Percentiles rank a stretch among this genome's conserved stretches.
phyloP scores from a whole-genome alignment of 805 yeast species.

The Blastobotrys americana region DNA sequence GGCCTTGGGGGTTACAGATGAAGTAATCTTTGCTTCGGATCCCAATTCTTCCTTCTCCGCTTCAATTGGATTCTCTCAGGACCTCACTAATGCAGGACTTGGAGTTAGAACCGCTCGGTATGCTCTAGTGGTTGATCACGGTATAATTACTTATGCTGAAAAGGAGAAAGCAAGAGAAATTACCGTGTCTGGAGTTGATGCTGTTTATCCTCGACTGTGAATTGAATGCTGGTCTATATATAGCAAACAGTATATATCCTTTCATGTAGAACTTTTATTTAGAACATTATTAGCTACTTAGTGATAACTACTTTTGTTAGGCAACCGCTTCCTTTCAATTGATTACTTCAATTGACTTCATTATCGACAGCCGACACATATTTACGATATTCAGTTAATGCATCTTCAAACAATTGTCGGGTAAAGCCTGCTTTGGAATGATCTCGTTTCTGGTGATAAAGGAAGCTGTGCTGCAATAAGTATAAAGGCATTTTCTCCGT shows the following conservation, averaged over 20 bases:
- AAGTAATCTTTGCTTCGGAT: conserved; percentile 56
- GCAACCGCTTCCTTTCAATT: no score
- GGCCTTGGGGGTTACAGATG: conserved; percentile 34
- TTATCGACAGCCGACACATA: no score
- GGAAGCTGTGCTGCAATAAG: neutral
- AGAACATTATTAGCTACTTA: no score
- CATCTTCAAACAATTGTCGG: neutral
- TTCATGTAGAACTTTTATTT: no score
- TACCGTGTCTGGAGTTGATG: conserved; percentile 40
- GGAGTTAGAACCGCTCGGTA: conserved; percentile 62
- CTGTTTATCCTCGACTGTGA: conserved; percentile 35
- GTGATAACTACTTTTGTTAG: no score
- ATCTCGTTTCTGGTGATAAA: neutral
- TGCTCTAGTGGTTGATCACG: conserved; percentile 60
- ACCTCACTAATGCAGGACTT: conserved; percentile 46
- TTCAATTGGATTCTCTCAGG: conserved; percentile 51
- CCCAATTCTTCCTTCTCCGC: conserved; percentile 53
- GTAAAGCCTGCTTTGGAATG: neutral
- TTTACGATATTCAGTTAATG: neutral
- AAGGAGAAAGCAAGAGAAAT: conserved; percentile 40
- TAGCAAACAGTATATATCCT: no score
- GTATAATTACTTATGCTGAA: conserved; percentile 46
- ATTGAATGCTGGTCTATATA: neutral
- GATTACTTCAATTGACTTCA: no score
- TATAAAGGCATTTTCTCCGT: neutral